phyloP scores from a whole-genome alignment of 371 early-diverging fungal species.

The Chytridium lagenaria region DNA sequence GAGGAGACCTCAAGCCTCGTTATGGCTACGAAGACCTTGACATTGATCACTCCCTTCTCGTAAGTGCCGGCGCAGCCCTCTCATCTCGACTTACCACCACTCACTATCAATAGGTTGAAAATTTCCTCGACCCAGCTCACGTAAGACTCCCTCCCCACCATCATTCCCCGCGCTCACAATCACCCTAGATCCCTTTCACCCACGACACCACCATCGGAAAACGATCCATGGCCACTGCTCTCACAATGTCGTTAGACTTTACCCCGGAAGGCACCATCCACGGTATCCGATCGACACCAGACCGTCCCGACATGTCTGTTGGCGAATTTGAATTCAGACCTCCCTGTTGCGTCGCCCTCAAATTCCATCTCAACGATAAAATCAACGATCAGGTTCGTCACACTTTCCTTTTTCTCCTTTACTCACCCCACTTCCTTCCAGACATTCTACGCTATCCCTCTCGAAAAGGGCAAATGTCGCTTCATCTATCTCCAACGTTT shows the following conservation, averaged over 20 bases:
- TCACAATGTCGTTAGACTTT: constrained; percentile 36
- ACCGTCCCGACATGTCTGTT: constrained; percentile 31
- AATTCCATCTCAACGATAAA: constrained; percentile 12
- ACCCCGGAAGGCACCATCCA: constrained; percentile 18
- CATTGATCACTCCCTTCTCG: constrained; percentile 43
- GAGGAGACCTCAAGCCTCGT: constrained; percentile 35
- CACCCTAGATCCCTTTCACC: constrained; percentile 40
- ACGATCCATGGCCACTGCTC: constrained; percentile 33
- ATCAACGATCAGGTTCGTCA: constrained; percentile 7
- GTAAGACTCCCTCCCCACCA: background rate
- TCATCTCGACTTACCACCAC: background rate
- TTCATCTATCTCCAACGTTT: constrained; percentile 42
- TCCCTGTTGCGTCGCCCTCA: constrained; percentile 30
- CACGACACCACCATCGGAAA: constrained; percentile 40
- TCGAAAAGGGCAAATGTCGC: constrained; percentile 40
- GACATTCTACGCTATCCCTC: constrained; percentile 43
- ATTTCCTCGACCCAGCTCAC: constrained; percentile 47
- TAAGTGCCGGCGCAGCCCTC: constrained; percentile 41
- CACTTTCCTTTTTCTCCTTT: background rate
- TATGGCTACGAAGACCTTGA: constrained; percentile 43
- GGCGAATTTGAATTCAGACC: constrained; percentile 34
- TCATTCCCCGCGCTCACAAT: too few relatives aligned
- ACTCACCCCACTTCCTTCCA: constrained; percentile 22
- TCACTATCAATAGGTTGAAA: constrained; percentile 6
- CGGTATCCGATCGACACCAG: constrained; percentile 24